Evolutionary conservation across 495 filamentous ascomycete species (phyloP).

Genomic region (Penicillium macrosclerotiorum): DNA sequence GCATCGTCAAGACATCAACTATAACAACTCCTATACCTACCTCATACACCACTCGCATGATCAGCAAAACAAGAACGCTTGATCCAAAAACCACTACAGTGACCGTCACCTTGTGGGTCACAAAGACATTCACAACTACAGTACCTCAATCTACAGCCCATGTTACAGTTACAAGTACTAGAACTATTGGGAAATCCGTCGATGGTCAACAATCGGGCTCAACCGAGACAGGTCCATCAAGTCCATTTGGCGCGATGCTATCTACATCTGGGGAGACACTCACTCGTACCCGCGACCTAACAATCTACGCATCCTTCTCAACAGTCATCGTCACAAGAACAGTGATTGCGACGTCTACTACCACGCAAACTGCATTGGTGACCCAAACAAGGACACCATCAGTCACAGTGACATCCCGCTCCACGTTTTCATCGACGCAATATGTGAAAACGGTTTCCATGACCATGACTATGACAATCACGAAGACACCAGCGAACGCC

Average conservation of each 20-base stretch:
- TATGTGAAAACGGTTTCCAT: constrained; percentile 2
- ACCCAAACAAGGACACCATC: background rate
- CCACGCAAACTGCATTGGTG: too few relatives aligned
- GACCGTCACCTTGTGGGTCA: background rate
- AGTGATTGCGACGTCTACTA: background rate
- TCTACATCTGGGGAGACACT: background rate
- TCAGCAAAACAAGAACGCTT: background rate
- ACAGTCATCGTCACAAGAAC: background rate
- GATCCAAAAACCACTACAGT: background rate
- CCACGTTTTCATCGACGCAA: background rate
- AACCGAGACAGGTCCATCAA: too few relatives aligned
- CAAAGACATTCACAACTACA: background rate
- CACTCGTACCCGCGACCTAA: background rate
- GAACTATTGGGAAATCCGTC: background rate
- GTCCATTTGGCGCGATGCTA: too few relatives aligned
- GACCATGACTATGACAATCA: background rate
- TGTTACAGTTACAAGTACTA: background rate
- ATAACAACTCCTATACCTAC: background rate
- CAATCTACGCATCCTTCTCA: background rate
- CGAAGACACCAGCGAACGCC: background rate
- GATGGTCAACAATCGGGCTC: background rate
- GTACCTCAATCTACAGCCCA: background rate
- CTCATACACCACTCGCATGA: background rate
- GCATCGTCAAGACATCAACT: constrained; percentile 1
- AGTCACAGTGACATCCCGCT: constrained; percentile 1